Percentiles rank a stretch among this genome's conserved stretches.
Conservation (phyloP, 495 filamentous ascomycete species). For the Viridothelium virens region DNA sequence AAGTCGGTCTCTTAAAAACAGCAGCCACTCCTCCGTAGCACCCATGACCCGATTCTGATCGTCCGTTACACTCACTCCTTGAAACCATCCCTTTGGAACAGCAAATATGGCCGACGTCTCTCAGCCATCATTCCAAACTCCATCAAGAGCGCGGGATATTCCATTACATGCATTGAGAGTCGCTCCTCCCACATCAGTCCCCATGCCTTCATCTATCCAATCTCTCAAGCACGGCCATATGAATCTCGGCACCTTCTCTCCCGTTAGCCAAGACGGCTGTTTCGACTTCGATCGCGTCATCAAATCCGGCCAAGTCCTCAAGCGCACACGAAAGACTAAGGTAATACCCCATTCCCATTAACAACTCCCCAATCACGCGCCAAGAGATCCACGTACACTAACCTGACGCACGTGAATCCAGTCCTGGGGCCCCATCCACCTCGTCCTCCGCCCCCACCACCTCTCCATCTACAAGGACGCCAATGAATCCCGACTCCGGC, state of each 20-base stretch:
- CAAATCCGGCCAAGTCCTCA: constrained; percentile 76
- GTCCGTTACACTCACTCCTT: not conserved
- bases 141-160: constrained; percentile 5
- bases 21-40: not conserved
- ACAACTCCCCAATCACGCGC: not conserved
- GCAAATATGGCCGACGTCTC: not conserved
- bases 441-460: constrained; percentile 88
- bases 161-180: constrained; percentile 6
- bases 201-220: constrained; percentile 1
- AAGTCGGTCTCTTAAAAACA: not conserved
- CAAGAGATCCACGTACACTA: constrained; percentile 10
- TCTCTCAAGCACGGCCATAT: constrained; percentile 39
- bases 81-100: not conserved
- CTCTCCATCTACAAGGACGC: constrained; percentile 92
- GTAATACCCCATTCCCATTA: constrained; percentile 39
- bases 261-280: constrained; percentile 89
- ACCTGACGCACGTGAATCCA: constrained; percentile 26
- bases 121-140: not conserved
- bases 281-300: constrained; percentile 91
- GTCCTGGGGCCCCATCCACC: constrained; percentile 82
- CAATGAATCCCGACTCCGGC: constrained; percentile 77
- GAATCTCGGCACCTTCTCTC: constrained; percentile 57
- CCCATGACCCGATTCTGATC: not conserved
- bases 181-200: constrained; percentile 6
- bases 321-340: constrained; percentile 89